Percentiles rank a stretch among this genome's conserved stretches.
Conservation (phyloP, 2,329 filamentous ascomycete genomes). For the Neofusicoccum umdonicola region DNA sequence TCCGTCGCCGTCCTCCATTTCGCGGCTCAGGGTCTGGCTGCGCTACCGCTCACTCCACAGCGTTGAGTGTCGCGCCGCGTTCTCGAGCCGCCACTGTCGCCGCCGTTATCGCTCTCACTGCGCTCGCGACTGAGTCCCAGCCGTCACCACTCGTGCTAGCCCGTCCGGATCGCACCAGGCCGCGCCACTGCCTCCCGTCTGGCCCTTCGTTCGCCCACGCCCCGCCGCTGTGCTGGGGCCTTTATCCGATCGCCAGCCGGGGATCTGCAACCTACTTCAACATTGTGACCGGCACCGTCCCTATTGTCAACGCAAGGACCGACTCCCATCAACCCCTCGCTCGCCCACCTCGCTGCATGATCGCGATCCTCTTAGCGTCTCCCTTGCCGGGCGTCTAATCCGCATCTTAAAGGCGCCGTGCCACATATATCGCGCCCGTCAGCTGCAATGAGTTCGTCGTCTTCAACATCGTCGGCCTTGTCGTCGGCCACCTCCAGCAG, state of each 20-base stretch:
- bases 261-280: conserved; percentile 1
- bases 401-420: neutral
- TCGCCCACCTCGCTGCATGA: conserved; percentile 1
- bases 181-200: neutral
- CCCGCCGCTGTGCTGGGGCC: conserved; percentile 6
- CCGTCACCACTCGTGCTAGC: conserved; percentile 10
- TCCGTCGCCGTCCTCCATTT: neutral
- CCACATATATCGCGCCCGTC: conserved; percentile 3
- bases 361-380: neutral
- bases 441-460: conserved; percentile 1
- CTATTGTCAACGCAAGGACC: conserved; percentile 6
- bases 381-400: neutral
- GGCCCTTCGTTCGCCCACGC: neutral
- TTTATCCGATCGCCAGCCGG: conserved; percentile 5
- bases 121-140: neutral
- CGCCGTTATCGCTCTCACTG: neutral
- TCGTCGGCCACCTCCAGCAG: conserved; percentile 20
- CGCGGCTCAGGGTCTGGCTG: neutral
- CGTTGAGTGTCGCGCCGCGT: neutral
- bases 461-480: conserved; percentile 21
- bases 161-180: neutral
- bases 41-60: neutral
- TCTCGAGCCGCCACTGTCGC: conserved; percentile 5
- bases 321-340: conserved; percentile 12
- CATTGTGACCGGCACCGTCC: conserved; percentile 14